These are phyloP conservation scores for Candida sanyaensis DNA, from an alignment of 1,139 yeast species.

Conservation along the genomic window DNA sequence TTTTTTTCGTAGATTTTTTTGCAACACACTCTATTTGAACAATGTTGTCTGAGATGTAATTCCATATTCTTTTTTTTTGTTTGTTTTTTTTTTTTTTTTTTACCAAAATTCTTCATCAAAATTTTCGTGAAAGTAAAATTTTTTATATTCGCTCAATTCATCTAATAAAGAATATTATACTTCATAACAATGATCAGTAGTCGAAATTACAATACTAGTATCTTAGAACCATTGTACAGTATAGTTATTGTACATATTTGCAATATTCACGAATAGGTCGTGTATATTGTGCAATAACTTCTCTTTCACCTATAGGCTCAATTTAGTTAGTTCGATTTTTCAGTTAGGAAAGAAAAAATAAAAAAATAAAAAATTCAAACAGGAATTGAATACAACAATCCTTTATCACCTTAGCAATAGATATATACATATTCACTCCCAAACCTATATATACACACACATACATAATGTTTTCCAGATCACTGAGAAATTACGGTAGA, in stretches of 20 bases:
- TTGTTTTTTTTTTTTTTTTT: too few species aligned
- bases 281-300: not conserved
- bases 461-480: slow-evolving; percentile 29
- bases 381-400: slow-evolving; percentile 1
- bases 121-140: too few species aligned
- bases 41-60: too few species aligned
- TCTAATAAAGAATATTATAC: too few species aligned
- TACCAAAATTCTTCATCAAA: not conserved
- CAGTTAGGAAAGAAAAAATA: slow-evolving; percentile 4
- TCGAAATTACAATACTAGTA: too few species aligned
- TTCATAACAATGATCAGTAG: too few species aligned
- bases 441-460: not conserved
- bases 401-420: not conserved
- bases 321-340: not conserved
- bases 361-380: not conserved
- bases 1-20: not conserved
- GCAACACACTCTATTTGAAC: not conserved
- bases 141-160: too few species aligned
- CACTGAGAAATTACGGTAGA: slow-evolving; percentile 21
- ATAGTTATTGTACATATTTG: too few species aligned
- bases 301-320: not conserved
- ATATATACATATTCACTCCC: not conserved
- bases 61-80: too few species aligned
- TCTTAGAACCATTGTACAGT: too few species aligned
- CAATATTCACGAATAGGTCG: not conserved